Percentiles rank a stretch among this genome's conserved stretches.
phyloP scores from a whole-genome alignment of 2,329 filamentous ascomycete genomes.

The Scytalidium lignicola region DNA sequence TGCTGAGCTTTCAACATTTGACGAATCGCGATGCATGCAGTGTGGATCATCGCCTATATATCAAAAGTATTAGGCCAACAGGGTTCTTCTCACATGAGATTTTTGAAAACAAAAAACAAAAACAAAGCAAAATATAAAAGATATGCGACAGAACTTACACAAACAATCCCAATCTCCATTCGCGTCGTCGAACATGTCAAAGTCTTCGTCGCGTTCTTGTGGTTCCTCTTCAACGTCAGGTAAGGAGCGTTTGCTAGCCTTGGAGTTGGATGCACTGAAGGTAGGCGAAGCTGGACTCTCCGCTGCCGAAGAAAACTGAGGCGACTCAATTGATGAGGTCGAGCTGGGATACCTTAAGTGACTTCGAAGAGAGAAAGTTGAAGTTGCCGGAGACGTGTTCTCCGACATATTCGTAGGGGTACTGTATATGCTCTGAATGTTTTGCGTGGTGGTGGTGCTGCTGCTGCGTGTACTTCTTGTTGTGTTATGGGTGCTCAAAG shows the following conservation, averaged over 20 bases:
- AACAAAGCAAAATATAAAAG: too few relatives aligned
- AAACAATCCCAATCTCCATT: conserved; percentile 61
- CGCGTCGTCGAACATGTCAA: conserved; percentile 44
- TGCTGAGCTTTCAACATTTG: conserved; percentile 25
- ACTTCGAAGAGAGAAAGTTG: conserved; percentile 58
- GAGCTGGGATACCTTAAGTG: conserved; percentile 69
- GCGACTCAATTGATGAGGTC: conserved; percentile 68
- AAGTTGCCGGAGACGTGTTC: conserved; percentile 63
- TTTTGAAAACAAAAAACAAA: not conserved
- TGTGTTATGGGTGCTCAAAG: not conserved
- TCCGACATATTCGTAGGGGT: conserved; percentile 51
- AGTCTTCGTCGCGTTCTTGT: conserved; percentile 60
- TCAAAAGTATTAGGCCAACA: conserved; percentile 18
- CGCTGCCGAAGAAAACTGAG: conserved; percentile 37
- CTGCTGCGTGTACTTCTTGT: too few relatives aligned
- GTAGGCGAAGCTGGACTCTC: conserved; percentile 56
- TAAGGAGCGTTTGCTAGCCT: conserved; percentile 60
- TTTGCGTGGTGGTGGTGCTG: not conserved
- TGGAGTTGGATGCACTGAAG: conserved; percentile 38
- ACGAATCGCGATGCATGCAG: conserved; percentile 49
- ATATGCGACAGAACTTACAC: conserved; percentile 54
- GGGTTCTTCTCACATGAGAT: not conserved
- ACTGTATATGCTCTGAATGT: not conserved
- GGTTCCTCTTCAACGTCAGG: conserved; percentile 84
- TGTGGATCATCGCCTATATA: conserved; percentile 52